Evolutionary conservation across 331 rosid genomes (phyloP).

Genomic region (Quercus phellos): DNA sequence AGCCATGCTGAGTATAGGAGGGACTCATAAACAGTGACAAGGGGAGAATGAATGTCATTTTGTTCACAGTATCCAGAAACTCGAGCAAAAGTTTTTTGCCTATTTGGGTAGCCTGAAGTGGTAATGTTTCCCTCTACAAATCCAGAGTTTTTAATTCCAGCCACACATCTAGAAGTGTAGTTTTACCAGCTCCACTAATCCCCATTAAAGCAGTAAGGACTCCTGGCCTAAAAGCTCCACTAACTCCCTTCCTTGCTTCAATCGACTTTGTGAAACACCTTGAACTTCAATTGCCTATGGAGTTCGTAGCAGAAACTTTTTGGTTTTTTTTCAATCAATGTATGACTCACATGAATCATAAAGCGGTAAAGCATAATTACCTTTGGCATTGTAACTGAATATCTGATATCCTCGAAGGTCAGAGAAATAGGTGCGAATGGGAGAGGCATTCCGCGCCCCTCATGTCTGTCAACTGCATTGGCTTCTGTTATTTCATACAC

Average conservation of each 20-base stretch:
- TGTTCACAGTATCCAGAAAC: slow-evolving; percentile 24
- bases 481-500: slow-evolving; percentile 2
- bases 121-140: slow-evolving; percentile 21
- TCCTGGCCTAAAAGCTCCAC: slow-evolving; percentile 31
- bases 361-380: slow-evolving; percentile 7
- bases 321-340: background rate
- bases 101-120: slow-evolving; percentile 25
- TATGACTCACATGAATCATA: background rate
- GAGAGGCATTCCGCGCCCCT: slow-evolving; percentile 5
- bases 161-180: slow-evolving; percentile 31
- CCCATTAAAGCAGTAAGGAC: slow-evolving; percentile 31
- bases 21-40: slow-evolving; percentile 26
- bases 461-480: background rate
- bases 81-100: slow-evolving; percentile 23
- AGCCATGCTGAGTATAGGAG: slow-evolving; percentile 26
- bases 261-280: slow-evolving; percentile 10
- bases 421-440: slow-evolving; percentile 32
- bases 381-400: slow-evolving; percentile 39
- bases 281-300: slow-evolving; percentile 23
- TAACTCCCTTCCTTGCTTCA: slow-evolving; percentile 21
- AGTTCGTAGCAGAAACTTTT: background rate
- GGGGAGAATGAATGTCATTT: slow-evolving; percentile 29
- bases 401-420: slow-evolving; percentile 28
- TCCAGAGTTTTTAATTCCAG: slow-evolving; percentile 27
- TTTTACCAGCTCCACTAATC: slow-evolving; percentile 33